Evolutionary conservation across 2,329 filamentous ascomycete species (phyloP), one percentile per base, ranked within the genome.

Genomic region (Triangularia setosa): DNA sequence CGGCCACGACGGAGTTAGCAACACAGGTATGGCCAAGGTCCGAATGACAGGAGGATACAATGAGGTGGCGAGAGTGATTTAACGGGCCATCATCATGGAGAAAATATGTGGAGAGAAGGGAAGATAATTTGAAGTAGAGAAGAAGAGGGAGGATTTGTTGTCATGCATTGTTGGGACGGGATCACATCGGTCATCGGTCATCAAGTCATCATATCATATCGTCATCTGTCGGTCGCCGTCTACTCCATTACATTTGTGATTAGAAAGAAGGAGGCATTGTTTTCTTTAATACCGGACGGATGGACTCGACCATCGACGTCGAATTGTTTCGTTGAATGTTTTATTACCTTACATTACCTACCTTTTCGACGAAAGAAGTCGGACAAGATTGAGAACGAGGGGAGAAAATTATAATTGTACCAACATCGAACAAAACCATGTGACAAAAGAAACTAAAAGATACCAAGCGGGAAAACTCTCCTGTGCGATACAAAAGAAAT

Each of bases 1-100:
- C 79, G 84, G 73, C 79, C 76, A 67, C 79, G 84, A 73, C 80
- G 58, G 58, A 44, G 81, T 70, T 84, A 79, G 72, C 74, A 74
- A 57, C 21, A 55, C 52, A 25, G 52, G 52, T 18, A 28, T 28
- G 52, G 52, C 27, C 25, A 28, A 55, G 52, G 52, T 55, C 25
- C 25, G 52, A 28, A 25, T 27, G 30, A 28, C 12, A 58, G 23
- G 30, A 23, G 28, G 23, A 9, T 58, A 1, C 21, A 40, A 21
- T 23, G 21, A 30, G 24, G 56, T n/a, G 11, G 18, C 6, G 16
- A 21, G 5, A 23, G 18, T 5, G 4, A 55, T 28, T 16, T 55
- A 3, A 55, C 4, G 52, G 25, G 11, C 3, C 27, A n/a, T 55
- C 16, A 4, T 6, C 12, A 55, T 54, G 52, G 21, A n/a, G 4